Evolutionary conservation across 2,329 filamentous ascomycete species (phyloP).

Genomic region (Aspergillus pseudoviridinutans): DNA sequence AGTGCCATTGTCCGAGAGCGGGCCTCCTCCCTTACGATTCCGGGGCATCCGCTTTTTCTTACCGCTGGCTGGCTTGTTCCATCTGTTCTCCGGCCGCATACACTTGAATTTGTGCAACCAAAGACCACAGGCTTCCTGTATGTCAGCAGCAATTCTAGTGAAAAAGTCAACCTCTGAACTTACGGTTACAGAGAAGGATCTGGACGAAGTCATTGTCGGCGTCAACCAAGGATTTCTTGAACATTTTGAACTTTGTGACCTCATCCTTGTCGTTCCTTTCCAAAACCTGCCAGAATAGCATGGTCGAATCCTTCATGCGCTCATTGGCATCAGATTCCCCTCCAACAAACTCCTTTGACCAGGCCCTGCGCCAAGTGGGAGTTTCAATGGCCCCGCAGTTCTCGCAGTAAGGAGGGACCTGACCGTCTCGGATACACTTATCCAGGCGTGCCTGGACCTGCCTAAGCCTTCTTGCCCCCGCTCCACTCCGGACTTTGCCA

Average conservation of each 20-base stretch:
- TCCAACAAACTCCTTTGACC: constrained; percentile 70
- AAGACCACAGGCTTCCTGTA: constrained; percentile 69
- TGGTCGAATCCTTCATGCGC: constrained; percentile 66
- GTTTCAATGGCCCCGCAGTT: constrained; percentile 97
- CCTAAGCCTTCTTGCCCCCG: constrained; percentile 63
- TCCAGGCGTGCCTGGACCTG: constrained; percentile 55
- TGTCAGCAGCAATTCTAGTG: constrained; percentile 7
- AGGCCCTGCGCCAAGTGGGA: constrained; percentile 92
- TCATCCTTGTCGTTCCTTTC: constrained; percentile 60
- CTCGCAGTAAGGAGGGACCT: constrained; percentile 81
- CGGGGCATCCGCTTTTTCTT: constrained; percentile 39
- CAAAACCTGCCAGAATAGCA: constrained; percentile 69
- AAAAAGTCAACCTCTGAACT: constrained; percentile 36
- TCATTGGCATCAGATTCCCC: constrained; percentile 66
- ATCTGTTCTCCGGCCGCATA: constrained; percentile 78
- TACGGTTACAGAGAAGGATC: constrained; percentile 81
- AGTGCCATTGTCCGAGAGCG: constrained; percentile 29
- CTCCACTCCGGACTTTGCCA: constrained; percentile 43
- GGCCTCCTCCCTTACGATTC: constrained; percentile 30
- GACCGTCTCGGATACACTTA: constrained; percentile 65
- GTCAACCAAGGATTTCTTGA: constrained; percentile 66
- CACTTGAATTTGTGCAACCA: constrained; percentile 87
- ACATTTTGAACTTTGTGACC: constrained; percentile 64
- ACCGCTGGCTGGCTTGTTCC: constrained; percentile 60
- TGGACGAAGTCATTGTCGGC: constrained; percentile 70